Conservation (phyloP, 805 yeast genomes). For the Wickerhamomyces ciferrii region DNA sequence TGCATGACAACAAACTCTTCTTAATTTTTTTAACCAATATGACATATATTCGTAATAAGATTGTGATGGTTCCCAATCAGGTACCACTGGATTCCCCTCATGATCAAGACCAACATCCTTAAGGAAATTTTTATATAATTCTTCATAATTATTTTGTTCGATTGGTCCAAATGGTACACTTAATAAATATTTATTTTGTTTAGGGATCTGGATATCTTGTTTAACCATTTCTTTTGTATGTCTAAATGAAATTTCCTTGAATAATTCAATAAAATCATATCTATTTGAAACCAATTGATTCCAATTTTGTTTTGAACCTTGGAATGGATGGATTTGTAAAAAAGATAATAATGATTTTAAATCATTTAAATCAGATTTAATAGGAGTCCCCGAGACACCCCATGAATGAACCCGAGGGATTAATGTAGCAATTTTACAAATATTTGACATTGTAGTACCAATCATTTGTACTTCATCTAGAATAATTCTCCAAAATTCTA, state of each 20-base stretch:
- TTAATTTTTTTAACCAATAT: slow-evolving; percentile 59
- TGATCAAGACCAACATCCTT: slow-evolving; percentile 45
- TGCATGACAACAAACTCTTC: slow-evolving; percentile 86
- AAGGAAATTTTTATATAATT: slow-evolving; percentile 55
- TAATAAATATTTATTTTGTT: slow-evolving; percentile 65
- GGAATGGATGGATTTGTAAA: slow-evolving; percentile 63
- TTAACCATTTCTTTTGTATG: slow-evolving; percentile 85
- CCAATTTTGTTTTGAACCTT: slow-evolving; percentile 23
- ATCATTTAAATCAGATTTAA: slow-evolving; percentile 61
- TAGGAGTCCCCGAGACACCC: slow-evolving; percentile 97
- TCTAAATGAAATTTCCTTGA: slow-evolving; percentile 54
- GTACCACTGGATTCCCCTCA: slow-evolving; percentile 40
- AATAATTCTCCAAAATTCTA: slow-evolving; percentile 86
- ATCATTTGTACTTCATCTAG: slow-evolving; percentile 96
- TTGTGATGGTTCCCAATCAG: slow-evolving; percentile 43
- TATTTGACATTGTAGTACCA: slow-evolving; percentile 62
- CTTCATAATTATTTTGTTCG: slow-evolving; percentile 80
- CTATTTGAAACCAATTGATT: slow-evolving; percentile 5
- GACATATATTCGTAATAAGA: slow-evolving; percentile 44
- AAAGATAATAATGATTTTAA: slow-evolving; percentile 67
- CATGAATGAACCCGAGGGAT: slow-evolving; percentile 87
- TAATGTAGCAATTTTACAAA: slow-evolving; percentile 73
- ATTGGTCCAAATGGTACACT: slow-evolving; percentile 74
- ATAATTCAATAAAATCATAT: slow-evolving; percentile 42
- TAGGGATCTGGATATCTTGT: slow-evolving; percentile 72